A percentile compares a stretch with the other conserved stretches of the same genome.
Evolutionary conservation across 192 early-diverging fungal genomes (phyloP).

Genomic region (Podila horticola): DNA sequence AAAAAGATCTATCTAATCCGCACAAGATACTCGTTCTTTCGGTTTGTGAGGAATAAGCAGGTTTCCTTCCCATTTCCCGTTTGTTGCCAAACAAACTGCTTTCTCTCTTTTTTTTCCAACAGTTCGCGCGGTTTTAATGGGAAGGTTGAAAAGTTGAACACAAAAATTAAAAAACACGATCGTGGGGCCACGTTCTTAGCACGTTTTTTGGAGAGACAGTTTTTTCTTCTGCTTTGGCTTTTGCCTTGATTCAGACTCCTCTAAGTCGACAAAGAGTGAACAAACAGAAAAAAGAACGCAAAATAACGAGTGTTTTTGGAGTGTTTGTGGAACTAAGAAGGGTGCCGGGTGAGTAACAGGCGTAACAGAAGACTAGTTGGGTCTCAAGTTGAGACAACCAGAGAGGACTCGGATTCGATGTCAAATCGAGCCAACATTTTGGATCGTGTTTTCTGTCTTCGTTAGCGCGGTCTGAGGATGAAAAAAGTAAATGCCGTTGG

Average conservation of each 20-base stretch:
- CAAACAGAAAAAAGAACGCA: too few species aligned
- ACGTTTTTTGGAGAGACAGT: neutral
- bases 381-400: too few species aligned
- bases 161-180: neutral
- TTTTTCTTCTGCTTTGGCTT: neutral
- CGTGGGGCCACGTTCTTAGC: neutral
- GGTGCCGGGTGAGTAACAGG: neutral
- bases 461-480: too few species aligned
- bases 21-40: too few species aligned
- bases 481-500: too few species aligned
- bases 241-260: neutral
- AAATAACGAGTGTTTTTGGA: neutral
- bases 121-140: slow-evolving; percentile 2
- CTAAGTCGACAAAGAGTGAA: neutral
- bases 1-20: too few species aligned
- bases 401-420: too few species aligned
- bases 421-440: too few species aligned
- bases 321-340: neutral
- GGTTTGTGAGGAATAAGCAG: neutral
- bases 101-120: neutral
- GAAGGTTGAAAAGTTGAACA: neutral
- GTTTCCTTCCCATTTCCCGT: neutral
- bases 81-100: neutral
- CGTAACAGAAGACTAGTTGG: too few species aligned
- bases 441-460: too few species aligned